Conservation (phyloP, 2,329 filamentous ascomycete genomes). For the Fusarium nanum region DNA sequence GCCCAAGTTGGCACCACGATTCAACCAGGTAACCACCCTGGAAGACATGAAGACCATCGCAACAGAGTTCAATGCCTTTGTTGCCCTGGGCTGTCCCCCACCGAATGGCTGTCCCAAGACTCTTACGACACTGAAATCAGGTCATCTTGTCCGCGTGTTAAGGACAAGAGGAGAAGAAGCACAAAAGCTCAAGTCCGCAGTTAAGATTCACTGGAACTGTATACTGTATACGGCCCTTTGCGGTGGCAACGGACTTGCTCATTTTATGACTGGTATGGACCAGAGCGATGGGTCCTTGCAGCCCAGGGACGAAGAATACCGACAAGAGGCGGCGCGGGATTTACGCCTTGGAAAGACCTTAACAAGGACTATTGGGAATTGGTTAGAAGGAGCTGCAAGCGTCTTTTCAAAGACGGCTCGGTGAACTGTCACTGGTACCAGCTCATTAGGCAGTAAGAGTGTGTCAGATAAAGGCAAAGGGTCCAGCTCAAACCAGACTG, state of each 20-base stretch:
- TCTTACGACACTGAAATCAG: not conserved
- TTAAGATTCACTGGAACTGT: conserved; percentile 5
- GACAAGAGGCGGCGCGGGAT: not conserved
- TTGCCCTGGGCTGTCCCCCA: not conserved
- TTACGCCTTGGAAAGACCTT: too few species aligned
- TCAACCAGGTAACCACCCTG: not conserved
- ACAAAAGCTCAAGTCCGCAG: not conserved
- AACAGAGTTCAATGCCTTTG: not conserved
- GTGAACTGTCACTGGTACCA: not conserved
- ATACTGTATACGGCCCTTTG: not conserved
- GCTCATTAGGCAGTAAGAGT: not conserved
- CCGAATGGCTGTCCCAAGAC: too few species aligned
- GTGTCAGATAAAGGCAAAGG: not conserved
- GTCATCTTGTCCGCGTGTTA: not conserved
- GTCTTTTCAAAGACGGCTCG: not conserved
- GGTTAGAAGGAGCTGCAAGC: not conserved
- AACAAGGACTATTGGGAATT: not conserved
- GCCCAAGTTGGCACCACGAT: not conserved
- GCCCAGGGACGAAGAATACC: not conserved
- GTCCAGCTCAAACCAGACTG: not conserved
- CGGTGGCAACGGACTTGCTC: not conserved
- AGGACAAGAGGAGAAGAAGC: not conserved
- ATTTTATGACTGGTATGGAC: not conserved
- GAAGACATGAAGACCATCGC: not conserved
- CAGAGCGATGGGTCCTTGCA: not conserved